A percentile compares a stretch with the other conserved stretches of the same genome.
phyloP scores from a whole-genome alignment of 768 basidiomycete species.

The Trametes cingulata region DNA sequence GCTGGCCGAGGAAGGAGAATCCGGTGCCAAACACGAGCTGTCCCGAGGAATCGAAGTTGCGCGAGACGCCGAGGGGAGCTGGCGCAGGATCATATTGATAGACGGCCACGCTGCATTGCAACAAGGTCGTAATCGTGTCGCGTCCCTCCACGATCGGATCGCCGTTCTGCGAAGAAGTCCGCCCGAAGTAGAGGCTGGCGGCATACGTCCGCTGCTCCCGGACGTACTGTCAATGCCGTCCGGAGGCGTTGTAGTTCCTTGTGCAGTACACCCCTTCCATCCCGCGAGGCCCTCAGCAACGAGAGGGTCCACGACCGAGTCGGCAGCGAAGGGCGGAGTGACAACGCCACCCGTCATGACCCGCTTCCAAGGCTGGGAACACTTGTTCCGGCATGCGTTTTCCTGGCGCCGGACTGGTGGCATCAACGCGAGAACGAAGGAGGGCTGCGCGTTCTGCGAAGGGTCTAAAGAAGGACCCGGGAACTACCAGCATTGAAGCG shows the following conservation, averaged over 20 bases:
- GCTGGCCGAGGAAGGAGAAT: background rate
- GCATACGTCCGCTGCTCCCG: slow-evolving; percentile 3
- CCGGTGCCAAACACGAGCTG: background rate
- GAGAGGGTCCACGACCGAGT: too few species aligned
- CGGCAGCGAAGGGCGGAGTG: too few species aligned
- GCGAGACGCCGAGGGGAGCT: background rate
- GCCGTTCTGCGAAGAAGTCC: background rate
- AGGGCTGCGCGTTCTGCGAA: too few species aligned
- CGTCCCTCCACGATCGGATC: background rate
- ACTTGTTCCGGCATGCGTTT: too few species aligned
- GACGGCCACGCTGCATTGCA: slow-evolving; percentile 2
- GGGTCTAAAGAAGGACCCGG: too few species aligned
- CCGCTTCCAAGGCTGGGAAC: too few species aligned
- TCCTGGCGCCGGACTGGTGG: too few species aligned
- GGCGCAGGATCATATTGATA: slow-evolving; percentile 4
- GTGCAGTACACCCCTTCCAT: background rate
- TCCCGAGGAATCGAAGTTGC: slow-evolving; percentile 5
- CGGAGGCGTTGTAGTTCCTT: background rate
- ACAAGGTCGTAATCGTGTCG: background rate
- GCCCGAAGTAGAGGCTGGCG: background rate
- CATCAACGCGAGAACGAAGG: too few species aligned
- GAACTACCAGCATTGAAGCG: too few species aligned
- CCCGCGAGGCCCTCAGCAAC: background rate
- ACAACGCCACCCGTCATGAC: too few species aligned
- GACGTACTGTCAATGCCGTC: slow-evolving; percentile 9